phyloP scores from a whole-genome alignment of 176 grass and related monocot species.

The Oryza longistaminata region DNA sequence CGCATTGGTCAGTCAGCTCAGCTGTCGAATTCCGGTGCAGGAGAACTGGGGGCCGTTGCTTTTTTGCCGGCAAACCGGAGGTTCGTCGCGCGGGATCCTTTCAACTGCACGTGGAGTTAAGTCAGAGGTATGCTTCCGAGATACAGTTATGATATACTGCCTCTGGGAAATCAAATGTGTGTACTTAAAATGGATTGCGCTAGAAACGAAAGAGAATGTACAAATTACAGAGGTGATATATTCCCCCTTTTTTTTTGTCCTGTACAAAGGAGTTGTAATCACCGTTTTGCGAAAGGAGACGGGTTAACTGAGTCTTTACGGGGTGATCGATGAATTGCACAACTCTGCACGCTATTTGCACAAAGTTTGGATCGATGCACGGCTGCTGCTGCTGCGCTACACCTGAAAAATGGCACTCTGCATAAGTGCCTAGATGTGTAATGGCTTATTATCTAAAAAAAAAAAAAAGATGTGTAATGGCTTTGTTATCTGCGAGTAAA shows the following conservation, averaged over 20 bases:
- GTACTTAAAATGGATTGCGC: not conserved
- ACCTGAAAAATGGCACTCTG: not conserved
- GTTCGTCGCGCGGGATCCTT: not conserved
- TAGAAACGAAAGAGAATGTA: not conserved
- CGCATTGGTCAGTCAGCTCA: not conserved
- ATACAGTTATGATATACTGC: not conserved
- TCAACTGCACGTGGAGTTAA: too few relatives aligned
- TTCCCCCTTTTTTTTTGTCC: not conserved
- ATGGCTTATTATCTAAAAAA: too few relatives aligned
- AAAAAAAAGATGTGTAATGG: too few relatives aligned
- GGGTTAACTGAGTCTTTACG: not conserved
- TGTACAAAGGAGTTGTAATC: not conserved
- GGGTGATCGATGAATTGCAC: not conserved
- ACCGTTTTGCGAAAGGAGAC: not conserved
- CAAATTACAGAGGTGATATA: not conserved
- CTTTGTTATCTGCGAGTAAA: too few relatives aligned
- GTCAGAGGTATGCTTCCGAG: not conserved
- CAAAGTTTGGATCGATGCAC: not conserved
- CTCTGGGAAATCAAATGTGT: not conserved
- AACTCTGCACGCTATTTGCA: not conserved
- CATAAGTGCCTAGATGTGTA: too few relatives aligned
- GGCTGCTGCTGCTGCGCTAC: not conserved
- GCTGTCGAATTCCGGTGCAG: not conserved
- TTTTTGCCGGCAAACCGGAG: conserved; percentile 20
- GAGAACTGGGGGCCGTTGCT: conserved; percentile 18